Base-by-base conservation (phyloP, 23 red algal genomes). In the Gracilaria caudata region DNA sequence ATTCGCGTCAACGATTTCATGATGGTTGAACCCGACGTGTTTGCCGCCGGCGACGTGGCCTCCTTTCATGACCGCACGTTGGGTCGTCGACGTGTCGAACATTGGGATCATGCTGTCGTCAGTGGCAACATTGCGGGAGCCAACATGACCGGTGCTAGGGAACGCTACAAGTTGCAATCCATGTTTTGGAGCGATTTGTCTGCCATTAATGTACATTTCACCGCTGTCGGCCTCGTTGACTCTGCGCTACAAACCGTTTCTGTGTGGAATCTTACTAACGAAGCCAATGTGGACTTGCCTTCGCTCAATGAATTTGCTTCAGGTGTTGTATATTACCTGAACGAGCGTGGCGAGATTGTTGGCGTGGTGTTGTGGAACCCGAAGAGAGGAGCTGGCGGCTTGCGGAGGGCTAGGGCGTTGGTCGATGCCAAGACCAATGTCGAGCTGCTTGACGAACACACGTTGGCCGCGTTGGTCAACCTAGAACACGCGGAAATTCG, bases 161-260 rank as follows among this genome's bases (percentile, higher is more conserved):
- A 53, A 30, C 64, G 77, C 1, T 95, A 95, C 39, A 64, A 59
- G 16, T 43, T 90, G 26, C 83, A 95, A 57, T 95, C 93, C 38
- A 95, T 95, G 93, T 95, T 91, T 68, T 95, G 93, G 93, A 89
- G 83, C 72, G 93, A 95, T 72, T 73, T 95, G 64, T 51, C 64
- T 12, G 80, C 76, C 19, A 58, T 95, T 39, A 82, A 80, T 36
- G 85, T 91, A 7, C 53, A 53, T 19, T 90, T 95, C 30, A 88
- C 86, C n/a, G 93, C 93, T 7, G 88, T 91, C 29, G 93, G 93
- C 0, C 80, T 88, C 13, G 84, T 91, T 7, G 87, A 91, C 45
- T 82, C 82, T 26, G 44, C 46, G 8, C 68, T 89, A 41, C 81
- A 91, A 44, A 95, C 93, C 0, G 60, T 95, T 20, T 24, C 83